Conservation (phyloP, 2,329 filamentous ascomycete genomes). For the Corinectria fuckeliana region DNA sequence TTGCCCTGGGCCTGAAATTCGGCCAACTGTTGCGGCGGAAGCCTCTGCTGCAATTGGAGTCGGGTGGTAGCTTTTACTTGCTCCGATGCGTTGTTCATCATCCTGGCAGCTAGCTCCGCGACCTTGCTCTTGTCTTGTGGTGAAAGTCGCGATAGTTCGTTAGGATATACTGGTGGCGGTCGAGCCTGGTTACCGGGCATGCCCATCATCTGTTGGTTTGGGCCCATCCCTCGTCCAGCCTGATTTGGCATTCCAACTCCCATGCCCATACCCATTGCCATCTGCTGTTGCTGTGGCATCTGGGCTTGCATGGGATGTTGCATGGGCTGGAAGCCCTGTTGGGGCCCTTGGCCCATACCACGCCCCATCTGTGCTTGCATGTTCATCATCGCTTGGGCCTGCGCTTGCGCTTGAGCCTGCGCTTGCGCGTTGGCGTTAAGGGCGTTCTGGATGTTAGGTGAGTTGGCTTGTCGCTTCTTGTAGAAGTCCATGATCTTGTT, state of each 20-base stretch:
- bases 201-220: conserved; percentile 48
- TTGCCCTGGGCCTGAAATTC: conserved; percentile 53
- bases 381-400: conserved; percentile 57
- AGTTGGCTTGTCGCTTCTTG: conserved; percentile 58
- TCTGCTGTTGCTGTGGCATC: conserved; percentile 52
- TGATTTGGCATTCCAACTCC: conserved; percentile 50
- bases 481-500: conserved; percentile 57
- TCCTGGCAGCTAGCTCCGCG: conserved; percentile 51
- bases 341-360: conserved; percentile 56
- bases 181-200: conserved; percentile 47
- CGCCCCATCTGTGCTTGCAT: conserved; percentile 61
- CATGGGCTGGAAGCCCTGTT: conserved; percentile 63
- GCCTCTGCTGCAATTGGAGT: conserved; percentile 45
- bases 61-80: conserved; percentile 48
- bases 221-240: conserved; percentile 49
- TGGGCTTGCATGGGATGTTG: conserved; percentile 65
- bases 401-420: conserved; percentile 48
- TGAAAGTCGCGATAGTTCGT: conserved; percentile 48
- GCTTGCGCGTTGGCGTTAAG: conserved; percentile 54
- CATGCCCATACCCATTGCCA: conserved; percentile 43
- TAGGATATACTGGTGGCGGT: conserved; percentile 36
- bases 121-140: conserved; percentile 54
- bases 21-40: conserved; percentile 50
- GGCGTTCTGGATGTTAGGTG: conserved; percentile 56
- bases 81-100: conserved; percentile 51